Base-by-base conservation (phyloP, 495 filamentous ascomycete species). In the Neurospora hispaniola region DNA sequence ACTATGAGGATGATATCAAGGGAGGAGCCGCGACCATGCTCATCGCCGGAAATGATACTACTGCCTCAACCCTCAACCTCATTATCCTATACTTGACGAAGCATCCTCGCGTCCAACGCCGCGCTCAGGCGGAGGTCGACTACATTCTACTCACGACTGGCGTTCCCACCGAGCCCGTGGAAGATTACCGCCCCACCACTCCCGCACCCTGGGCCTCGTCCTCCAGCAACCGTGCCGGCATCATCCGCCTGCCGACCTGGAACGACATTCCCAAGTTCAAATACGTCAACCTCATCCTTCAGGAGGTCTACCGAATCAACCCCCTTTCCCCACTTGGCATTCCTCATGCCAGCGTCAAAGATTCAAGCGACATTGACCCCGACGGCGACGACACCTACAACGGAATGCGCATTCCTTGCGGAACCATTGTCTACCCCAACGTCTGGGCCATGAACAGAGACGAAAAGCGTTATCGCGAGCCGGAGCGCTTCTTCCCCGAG, bases 251-350 rank as follows among this genome's bases (percentile, higher is more conserved):
- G 6, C 89, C 89, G 0, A 82, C 76, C 27, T 87, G 85, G 76
- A 78, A 80, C 9, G 88, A 90, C 74, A 78, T 85, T 42, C 77
- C 78, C 3, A 79, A 83, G 41, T 80, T 91, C 4, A 86, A 83
- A 2, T 90, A 90, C 76, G 81, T 82, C 16, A 74, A 75, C 71
- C 81, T 84, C 8, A 74, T 89, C 6, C 83, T 89, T 23, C 87
- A 89, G 62, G 89, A 91, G 76, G 85, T 83, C 23, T 85, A 90
- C 59, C 83, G 89, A 70, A 90, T 89, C 87, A 82, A 86, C 54
- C 89, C 89, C 10, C 81, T 89, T 20, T 88, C 87, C 1, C 87
- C 87, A 1, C 81, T 88, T 27, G 88, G 89, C 23, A 80, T 92
- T 42, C 86, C 90, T 0, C 90, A 93, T 73, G 79, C 80, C 7